Evolutionary conservation across 2,329 filamentous ascomycete species (phyloP).

Genomic region (Tolypocladium endophyticum): DNA sequence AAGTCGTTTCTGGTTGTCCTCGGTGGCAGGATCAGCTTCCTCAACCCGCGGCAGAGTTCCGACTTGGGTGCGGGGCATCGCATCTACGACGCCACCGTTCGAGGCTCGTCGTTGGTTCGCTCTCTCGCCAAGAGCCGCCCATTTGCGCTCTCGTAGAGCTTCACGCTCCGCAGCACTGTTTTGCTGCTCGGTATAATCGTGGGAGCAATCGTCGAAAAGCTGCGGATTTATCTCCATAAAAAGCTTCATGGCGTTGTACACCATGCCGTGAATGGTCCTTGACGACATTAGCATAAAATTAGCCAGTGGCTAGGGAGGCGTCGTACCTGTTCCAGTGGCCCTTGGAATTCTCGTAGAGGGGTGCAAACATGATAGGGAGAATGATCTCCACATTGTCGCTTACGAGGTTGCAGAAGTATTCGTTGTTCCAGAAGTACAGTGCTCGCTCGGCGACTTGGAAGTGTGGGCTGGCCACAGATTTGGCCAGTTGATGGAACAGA

Average conservation of each 20-base stretch:
- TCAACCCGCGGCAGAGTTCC: slow-evolving; percentile 45
- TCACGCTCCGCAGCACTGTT: slow-evolving; percentile 83
- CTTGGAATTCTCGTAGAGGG: slow-evolving; percentile 97
- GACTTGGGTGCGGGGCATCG: slow-evolving; percentile 25
- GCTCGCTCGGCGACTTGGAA: slow-evolving; percentile 98
- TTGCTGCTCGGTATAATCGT: slow-evolving; percentile 94
- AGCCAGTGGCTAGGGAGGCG: background rate
- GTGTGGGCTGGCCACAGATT: slow-evolving; percentile 95
- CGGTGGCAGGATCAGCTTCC: slow-evolving; percentile 68
- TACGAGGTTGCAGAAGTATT: slow-evolving; percentile 98
- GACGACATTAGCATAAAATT: background rate
- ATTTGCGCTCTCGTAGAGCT: slow-evolving; percentile 71
- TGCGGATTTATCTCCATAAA: slow-evolving; percentile 99
- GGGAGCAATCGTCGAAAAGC: slow-evolving; percentile 95
- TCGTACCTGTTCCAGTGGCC: slow-evolving; percentile 95
- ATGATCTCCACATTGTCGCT: slow-evolving; percentile 99
- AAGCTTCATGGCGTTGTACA: slow-evolving; percentile 99
- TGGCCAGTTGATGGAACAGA: slow-evolving; percentile 91
- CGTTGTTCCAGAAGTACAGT: slow-evolving; percentile 99
- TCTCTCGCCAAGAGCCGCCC: slow-evolving; percentile 76
- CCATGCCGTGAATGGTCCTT: slow-evolving; percentile 98
- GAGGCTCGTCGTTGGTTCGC: slow-evolving; percentile 56
- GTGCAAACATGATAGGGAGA: slow-evolving; percentile 97
- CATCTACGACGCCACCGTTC: slow-evolving; percentile 18
- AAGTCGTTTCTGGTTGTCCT: slow-evolving; percentile 77